Conservation (phyloP, 2,329 filamentous ascomycete species). For the Cladophialophora carrionii region DNA sequence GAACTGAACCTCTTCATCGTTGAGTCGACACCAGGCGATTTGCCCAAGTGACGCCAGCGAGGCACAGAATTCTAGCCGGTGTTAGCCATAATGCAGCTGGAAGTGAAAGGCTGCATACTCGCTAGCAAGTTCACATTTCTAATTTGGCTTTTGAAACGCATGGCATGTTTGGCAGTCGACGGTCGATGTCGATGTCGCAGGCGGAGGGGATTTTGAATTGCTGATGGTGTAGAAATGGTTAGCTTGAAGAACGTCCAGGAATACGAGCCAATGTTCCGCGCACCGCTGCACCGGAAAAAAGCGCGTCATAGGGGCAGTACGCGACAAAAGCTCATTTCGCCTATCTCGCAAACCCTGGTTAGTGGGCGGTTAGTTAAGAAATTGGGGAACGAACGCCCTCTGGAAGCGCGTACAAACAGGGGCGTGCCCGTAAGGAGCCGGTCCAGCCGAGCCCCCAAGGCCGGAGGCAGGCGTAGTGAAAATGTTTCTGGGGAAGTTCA, state of each 20-base stretch:
- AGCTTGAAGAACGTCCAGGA: constrained; percentile 17
- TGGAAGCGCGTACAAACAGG: background rate
- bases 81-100: background rate
- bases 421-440: background rate
- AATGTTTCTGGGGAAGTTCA: constrained; percentile 7
- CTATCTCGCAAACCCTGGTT: constrained; percentile 8
- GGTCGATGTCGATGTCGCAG: background rate
- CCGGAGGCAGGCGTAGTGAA: background rate
- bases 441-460: background rate
- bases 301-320: background rate
- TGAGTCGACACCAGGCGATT: constrained; percentile 86
- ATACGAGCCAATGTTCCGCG: constrained; percentile 2
- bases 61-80: constrained; percentile 59
- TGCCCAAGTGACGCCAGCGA: constrained; percentile 71
- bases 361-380: background rate
- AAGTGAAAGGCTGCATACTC: constrained; percentile 47
- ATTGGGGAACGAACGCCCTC: constrained; percentile 9
- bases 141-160: constrained; percentile 60
- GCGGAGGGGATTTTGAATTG: background rate
- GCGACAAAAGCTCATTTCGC: constrained; percentile 14
- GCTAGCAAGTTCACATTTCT: constrained; percentile 57
- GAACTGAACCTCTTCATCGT: constrained; percentile 85
- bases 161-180: constrained; percentile 37
- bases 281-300: background rate
- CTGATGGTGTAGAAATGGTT: constrained; percentile 12